Percentiles rank a stretch among this genome's conserved stretches.
These are phyloP conservation scores for Earliella scabrosa DNA, from an alignment of 1,284 basidiomycete species.

Conservation along the genomic window DNA sequence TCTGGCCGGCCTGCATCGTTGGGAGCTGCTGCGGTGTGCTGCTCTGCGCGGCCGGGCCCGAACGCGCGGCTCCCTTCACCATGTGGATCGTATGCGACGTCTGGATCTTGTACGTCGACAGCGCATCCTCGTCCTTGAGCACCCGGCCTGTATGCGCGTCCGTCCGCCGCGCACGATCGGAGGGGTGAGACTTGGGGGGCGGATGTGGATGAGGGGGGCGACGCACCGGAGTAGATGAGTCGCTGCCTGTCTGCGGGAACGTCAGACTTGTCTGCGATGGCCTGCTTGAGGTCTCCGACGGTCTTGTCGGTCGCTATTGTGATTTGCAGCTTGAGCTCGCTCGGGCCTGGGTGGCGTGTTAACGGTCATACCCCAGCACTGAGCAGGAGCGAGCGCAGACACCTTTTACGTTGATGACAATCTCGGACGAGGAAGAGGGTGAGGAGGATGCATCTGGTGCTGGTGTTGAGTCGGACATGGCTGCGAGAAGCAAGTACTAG, in stretches of 20 bases:
- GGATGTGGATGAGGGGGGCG: background rate
- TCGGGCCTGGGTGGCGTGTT: slow-evolving; percentile 61
- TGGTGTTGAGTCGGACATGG: slow-evolving; percentile 21
- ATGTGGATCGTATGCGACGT: slow-evolving; percentile 88
- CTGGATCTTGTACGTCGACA: slow-evolving; percentile 89
- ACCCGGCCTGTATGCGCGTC: slow-evolving; percentile 68
- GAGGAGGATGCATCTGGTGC: slow-evolving; percentile 35
- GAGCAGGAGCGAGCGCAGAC: background rate
- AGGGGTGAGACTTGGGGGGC: background rate
- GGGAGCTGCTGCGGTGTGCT: slow-evolving; percentile 53
- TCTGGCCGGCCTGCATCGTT: slow-evolving; percentile 85
- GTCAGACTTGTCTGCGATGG: slow-evolving; percentile 82
- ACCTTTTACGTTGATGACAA: slow-evolving; percentile 82
- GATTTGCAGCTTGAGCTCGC: slow-evolving; percentile 89
- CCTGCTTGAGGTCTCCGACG: slow-evolving; percentile 84
- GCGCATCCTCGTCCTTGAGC: slow-evolving; percentile 82
- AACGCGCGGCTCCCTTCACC: slow-evolving; percentile 84
- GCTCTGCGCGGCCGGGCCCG: slow-evolving; percentile 39
- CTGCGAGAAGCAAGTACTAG: background rate
- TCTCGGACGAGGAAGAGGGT: slow-evolving; percentile 49
- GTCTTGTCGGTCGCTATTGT: slow-evolving; percentile 79
- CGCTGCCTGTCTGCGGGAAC: slow-evolving; percentile 86
- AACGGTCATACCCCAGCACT: background rate
- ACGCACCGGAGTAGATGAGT: slow-evolving; percentile 85
- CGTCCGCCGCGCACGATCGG: slow-evolving; percentile 2